phyloP scores from a whole-genome alignment of 176 grass and related monocot genomes.

The Lolium multiflorum region DNA sequence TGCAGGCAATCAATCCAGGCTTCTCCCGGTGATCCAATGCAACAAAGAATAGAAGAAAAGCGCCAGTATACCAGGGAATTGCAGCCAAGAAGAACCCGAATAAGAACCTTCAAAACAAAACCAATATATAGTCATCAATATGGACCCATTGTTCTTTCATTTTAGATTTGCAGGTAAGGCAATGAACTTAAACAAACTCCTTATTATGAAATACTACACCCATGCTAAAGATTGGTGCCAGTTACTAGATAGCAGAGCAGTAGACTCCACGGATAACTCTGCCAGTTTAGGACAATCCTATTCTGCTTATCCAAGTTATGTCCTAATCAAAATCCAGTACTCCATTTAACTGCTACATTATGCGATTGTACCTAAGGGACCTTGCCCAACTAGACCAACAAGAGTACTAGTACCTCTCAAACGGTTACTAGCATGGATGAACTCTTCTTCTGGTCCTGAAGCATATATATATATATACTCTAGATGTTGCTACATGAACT shows the following conservation, averaged over 20 bases:
- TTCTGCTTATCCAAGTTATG: neutral
- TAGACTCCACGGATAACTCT: neutral
- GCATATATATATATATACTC: neutral
- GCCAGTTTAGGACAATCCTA: neutral
- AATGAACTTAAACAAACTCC: neutral
- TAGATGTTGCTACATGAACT: neutral
- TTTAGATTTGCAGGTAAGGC: neutral
- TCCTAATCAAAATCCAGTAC: neutral
- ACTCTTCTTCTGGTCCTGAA: neutral
- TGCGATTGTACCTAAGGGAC: neutral
- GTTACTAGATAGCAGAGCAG: neutral
- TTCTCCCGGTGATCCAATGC: constrained; percentile 74
- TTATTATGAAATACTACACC: neutral
- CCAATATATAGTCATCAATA: constrained; percentile 2
- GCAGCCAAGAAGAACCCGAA: constrained; percentile 70
- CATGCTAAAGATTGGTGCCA: neutral
- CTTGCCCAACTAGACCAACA: constrained; percentile 1
- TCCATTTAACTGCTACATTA: neutral
- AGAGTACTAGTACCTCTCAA: neutral
- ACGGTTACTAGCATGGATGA: neutral
- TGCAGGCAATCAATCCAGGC: constrained; percentile 67
- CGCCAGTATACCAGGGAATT: constrained; percentile 70
- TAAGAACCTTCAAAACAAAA: constrained; percentile 59
- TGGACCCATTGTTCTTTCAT: neutral
- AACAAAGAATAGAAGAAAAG: constrained; percentile 72